phyloP scores from a whole-genome alignment of 306 rosid species.

The Quercus rubra region DNA sequence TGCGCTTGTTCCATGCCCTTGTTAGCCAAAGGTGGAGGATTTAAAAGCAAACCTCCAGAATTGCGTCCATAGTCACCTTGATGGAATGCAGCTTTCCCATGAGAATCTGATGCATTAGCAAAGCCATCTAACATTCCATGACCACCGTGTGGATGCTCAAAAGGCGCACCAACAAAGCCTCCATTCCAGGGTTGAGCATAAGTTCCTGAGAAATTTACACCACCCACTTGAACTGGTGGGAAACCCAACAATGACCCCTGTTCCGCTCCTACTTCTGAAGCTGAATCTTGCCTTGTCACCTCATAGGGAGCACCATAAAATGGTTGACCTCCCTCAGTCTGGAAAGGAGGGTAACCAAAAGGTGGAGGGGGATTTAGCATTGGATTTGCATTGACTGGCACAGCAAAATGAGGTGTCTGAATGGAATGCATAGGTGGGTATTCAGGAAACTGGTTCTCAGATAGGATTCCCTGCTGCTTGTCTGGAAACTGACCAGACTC shows the following conservation, averaged over 20 bases:
- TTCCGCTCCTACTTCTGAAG: conserved; percentile 57
- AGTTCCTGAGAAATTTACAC: conserved; percentile 48
- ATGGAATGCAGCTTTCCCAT: conserved; percentile 38
- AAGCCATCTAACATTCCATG: conserved; percentile 37
- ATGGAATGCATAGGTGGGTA: conserved; percentile 67
- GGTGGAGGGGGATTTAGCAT: conserved; percentile 66
- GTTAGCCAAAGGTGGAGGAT: conserved; percentile 26
- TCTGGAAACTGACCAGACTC: conserved; percentile 63
- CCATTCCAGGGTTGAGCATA: conserved; percentile 78
- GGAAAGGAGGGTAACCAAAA: conserved; percentile 65
- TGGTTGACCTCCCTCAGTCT: conserved; percentile 68
- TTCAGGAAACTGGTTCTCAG: conserved; percentile 57
- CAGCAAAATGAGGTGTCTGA: conserved; percentile 49
- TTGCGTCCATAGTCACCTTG: conserved; percentile 42
- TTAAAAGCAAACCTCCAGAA: conserved; percentile 26
- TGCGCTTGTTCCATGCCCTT: conserved; percentile 41
- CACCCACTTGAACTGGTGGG: conserved; percentile 56
- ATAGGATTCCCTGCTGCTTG: conserved; percentile 62
- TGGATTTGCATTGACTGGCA: conserved; percentile 64
- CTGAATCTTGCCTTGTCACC: conserved; percentile 65
- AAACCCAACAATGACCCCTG: conserved; percentile 72
- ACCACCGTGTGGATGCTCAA: conserved; percentile 40
- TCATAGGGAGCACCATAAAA: conserved; percentile 74
- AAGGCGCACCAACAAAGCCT: conserved; percentile 54
- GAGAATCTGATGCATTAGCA: conserved; percentile 35